Evolutionary conservation across 106 monocot genomes (phyloP).

Genomic region (Dendrobium huoshanense): DNA sequence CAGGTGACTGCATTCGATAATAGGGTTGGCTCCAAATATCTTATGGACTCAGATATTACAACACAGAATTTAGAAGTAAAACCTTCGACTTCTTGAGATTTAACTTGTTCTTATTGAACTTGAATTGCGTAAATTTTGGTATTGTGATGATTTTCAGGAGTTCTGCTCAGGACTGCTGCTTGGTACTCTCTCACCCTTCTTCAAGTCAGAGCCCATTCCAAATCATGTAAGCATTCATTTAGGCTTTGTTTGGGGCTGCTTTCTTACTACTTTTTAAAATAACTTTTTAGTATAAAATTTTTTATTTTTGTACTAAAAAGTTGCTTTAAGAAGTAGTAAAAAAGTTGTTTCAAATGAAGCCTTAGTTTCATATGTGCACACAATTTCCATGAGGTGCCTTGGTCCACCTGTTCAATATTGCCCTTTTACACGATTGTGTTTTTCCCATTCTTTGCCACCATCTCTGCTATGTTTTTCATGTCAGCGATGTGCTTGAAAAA

Average conservation of each 20-base stretch:
- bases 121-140: background rate
- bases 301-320: too few species aligned
- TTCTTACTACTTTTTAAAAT: too few species aligned
- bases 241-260: too few species aligned
- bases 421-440: background rate
- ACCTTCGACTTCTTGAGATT: constrained; percentile 8
- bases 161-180: constrained; percentile 57
- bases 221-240: constrained; percentile 28
- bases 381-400: background rate
- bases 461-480: background rate
- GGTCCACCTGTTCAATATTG: background rate
- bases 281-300: too few species aligned
- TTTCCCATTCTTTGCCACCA: background rate
- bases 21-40: constrained; percentile 62
- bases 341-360: too few species aligned
- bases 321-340: too few species aligned
- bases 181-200: constrained; percentile 55
- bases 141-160: constrained; percentile 30
- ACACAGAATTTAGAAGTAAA: constrained; percentile 59
- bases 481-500: background rate
- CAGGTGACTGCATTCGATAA: constrained; percentile 97
- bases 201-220: constrained; percentile 74
- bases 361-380: background rate
- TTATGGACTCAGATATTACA: constrained; percentile 70
- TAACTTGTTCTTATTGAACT: background rate